Evolutionary conservation across 2,329 filamentous ascomycete species (phyloP).

Genomic region (Fusarium citri): DNA sequence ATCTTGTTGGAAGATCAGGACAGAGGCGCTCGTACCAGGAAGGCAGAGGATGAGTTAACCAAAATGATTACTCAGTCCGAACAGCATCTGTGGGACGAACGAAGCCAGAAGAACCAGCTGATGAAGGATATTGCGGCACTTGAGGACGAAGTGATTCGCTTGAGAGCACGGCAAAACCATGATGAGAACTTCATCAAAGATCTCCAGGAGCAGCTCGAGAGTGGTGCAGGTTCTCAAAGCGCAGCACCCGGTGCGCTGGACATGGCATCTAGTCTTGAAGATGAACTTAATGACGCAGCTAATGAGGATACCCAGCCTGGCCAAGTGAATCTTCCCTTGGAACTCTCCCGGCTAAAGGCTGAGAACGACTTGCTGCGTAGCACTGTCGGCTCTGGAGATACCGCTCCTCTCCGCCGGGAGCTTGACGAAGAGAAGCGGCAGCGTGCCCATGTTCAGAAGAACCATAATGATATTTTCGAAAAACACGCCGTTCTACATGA

Average conservation of each 20-base stretch:
- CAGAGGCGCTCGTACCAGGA: conserved; percentile 49
- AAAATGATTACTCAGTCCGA: conserved; percentile 57
- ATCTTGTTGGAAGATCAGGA: conserved; percentile 53
- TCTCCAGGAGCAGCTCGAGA: conserved; percentile 68
- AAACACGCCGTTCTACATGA: conserved; percentile 68
- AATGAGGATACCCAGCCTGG: conserved; percentile 49
- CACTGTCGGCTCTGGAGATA: conserved; percentile 66
- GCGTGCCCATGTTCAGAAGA: conserved; percentile 64
- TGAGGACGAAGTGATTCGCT: conserved; percentile 60
- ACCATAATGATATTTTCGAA: conserved; percentile 68
- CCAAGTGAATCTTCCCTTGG: conserved; percentile 59
- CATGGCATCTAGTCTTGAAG: conserved; percentile 63
- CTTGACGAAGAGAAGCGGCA: conserved; percentile 66
- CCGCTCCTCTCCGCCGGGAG: conserved; percentile 65
- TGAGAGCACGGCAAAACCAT: conserved; percentile 60
- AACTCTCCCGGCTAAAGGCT: conserved; percentile 69
- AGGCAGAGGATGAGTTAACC: conserved; percentile 55
- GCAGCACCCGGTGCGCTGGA: conserved; percentile 32
- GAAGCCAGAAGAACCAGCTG: conserved; percentile 59
- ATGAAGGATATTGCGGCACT: conserved; percentile 59
- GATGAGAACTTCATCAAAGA: conserved; percentile 68
- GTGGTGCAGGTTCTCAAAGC: conserved; percentile 45
- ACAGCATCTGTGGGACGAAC: conserved; percentile 57
- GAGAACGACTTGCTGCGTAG: conserved; percentile 70
- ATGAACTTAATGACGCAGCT: conserved; percentile 67